Evolutionary conservation across 2,329 filamentous ascomycete genomes (phyloP).

Genomic region (Scedosporium dehoogii): DNA sequence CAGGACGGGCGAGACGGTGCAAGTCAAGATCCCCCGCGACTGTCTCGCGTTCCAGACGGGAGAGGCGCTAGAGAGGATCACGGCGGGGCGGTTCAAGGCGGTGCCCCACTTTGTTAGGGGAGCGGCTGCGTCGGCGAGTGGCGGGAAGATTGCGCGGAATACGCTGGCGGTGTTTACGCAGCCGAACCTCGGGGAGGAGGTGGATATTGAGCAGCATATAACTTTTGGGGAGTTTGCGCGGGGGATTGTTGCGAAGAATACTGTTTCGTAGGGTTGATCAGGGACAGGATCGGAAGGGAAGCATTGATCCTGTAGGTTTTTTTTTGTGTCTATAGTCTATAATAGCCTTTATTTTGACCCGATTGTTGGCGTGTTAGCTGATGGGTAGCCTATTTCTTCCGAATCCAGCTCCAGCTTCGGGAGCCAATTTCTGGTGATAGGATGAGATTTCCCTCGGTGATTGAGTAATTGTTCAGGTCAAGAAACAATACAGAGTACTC

Average conservation of each 20-base stretch:
- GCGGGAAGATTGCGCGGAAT: slow-evolving; percentile 59
- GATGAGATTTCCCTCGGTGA: too few relatives aligned
- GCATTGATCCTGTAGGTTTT: neutral
- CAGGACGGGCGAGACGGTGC: slow-evolving; percentile 69
- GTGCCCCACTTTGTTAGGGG: slow-evolving; percentile 94
- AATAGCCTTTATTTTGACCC: too few relatives aligned
- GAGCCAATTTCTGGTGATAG: too few relatives aligned
- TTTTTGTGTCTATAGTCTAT: neutral
- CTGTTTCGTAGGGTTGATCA: slow-evolving; percentile 27
- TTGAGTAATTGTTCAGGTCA: too few relatives aligned
- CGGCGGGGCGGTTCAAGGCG: slow-evolving; percentile 80
- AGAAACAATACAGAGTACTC: too few relatives aligned
- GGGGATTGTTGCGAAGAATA: slow-evolving; percentile 50
- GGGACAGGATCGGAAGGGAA: too few relatives aligned
- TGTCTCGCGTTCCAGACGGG: slow-evolving; percentile 96
- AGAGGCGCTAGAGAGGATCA: slow-evolving; percentile 84
- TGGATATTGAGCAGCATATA: slow-evolving; percentile 56
- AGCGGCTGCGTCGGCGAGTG: slow-evolving; percentile 44
- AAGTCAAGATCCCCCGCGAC: slow-evolving; percentile 83
- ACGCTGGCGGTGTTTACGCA: slow-evolving; percentile 96
- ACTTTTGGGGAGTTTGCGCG: slow-evolving; percentile 70
- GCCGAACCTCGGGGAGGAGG: slow-evolving; percentile 76
- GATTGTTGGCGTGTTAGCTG: neutral
- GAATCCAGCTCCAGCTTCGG: too few relatives aligned
- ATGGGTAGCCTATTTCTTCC: neutral